These are phyloP conservation scores for Hygrocybe punicea DNA, from an alignment of 768 basidiomycete genomes.

Conservation along the genomic window DNA sequence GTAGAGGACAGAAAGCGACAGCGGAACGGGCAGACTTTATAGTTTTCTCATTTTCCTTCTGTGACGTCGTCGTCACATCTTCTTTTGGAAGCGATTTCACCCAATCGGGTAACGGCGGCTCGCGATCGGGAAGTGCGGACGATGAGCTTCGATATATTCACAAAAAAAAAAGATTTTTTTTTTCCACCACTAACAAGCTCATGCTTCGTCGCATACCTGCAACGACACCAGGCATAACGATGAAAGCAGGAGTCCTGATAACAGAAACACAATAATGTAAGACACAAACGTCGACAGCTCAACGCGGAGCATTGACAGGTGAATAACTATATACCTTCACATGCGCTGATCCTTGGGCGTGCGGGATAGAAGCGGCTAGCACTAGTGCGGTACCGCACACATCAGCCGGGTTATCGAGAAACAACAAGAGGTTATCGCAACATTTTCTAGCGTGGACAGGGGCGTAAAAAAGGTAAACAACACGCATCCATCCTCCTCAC, in stretches of 20 bases:
- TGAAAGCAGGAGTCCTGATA: background rate
- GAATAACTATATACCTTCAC: slow-evolving; percentile 5
- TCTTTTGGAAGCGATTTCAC: slow-evolving; percentile 11
- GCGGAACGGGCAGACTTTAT: slow-evolving; percentile 31
- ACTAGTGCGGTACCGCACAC: background rate
- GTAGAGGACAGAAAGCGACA: slow-evolving; percentile 40
- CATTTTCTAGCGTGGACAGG: too few relatives aligned
- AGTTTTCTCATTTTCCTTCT: slow-evolving; percentile 15
- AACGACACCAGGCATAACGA: too few relatives aligned
- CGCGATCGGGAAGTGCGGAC: background rate
- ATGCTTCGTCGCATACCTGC: background rate
- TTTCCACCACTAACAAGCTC: background rate
- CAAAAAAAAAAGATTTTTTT: background rate
- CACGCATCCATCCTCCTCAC: too few relatives aligned
- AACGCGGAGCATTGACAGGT: background rate
- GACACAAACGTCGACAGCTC: background rate
- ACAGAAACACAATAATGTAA: background rate
- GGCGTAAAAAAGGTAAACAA: too few relatives aligned
- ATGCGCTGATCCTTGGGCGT: background rate
- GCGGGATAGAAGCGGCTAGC: background rate
- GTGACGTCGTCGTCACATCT: slow-evolving; percentile 12
- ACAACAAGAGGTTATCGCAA: too few relatives aligned
- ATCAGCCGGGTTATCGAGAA: background rate
- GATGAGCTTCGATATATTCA: background rate
- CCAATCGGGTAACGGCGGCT: background rate